These are phyloP conservation scores for Fusarium liriodendri DNA, from an alignment of 2,329 filamentous ascomycete genomes.

Conservation along the genomic window DNA sequence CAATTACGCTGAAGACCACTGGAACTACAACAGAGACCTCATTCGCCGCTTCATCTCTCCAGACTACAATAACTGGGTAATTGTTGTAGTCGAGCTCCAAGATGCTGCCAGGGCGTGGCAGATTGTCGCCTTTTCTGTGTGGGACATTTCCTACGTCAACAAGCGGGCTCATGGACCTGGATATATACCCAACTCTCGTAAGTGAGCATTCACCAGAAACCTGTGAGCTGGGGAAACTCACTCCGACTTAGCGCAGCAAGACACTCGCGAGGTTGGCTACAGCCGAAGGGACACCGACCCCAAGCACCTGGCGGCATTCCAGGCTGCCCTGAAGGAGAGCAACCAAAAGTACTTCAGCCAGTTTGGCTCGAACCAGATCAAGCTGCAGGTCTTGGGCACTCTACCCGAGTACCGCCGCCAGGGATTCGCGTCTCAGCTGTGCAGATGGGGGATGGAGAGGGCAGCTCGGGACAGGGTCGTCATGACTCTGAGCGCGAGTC, in stretches of 20 bases:
- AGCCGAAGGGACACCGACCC: neutral
- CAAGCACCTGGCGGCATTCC: neutral
- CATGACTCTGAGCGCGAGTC: neutral
- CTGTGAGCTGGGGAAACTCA: neutral
- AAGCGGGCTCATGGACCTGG: neutral
- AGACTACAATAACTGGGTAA: neutral
- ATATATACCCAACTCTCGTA: neutral
- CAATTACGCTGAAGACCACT: neutral
- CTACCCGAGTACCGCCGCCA: neutral
- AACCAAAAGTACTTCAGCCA: neutral
- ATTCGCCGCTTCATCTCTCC: neutral
- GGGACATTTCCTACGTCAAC: neutral
- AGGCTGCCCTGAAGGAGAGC: neutral
- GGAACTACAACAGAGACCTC: neutral
- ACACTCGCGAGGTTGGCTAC: neutral
- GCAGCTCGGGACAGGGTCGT: neutral
- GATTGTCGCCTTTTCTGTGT: neutral
- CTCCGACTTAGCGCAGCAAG: neutral
- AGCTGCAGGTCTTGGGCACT: neutral
- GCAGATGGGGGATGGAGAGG: neutral
- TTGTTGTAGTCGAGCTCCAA: neutral
- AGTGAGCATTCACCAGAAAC: neutral
- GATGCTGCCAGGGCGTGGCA: neutral
- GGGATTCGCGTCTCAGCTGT: neutral
- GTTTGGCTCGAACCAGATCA: neutral